A percentile compares a stretch with the other conserved stretches of the same genome.
These are phyloP conservation scores for Cubamyces sp. DNA, from an alignment of 768 basidiomycete genomes.

Conservation along the genomic window DNA sequence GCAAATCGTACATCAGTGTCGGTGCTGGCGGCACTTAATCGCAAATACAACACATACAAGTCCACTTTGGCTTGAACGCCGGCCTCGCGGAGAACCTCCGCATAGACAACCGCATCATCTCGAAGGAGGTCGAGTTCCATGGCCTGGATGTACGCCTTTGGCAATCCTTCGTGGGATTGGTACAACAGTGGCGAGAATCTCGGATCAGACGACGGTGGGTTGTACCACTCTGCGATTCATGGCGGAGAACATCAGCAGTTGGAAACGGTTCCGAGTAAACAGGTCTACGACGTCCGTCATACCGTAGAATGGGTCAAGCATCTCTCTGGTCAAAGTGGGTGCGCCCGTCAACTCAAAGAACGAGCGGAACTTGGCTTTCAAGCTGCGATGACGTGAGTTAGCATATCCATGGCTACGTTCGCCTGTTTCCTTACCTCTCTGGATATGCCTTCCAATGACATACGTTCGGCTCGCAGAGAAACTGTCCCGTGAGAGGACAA, in stretches of 20 bases:
- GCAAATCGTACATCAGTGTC: not conserved
- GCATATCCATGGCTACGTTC: too few species aligned
- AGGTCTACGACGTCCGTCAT: not conserved
- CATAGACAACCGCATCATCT: slow-evolving; percentile 36
- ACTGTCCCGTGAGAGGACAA: slow-evolving; percentile 30
- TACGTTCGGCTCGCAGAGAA: slow-evolving; percentile 30
- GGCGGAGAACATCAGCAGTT: too few species aligned
- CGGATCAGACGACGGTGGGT: slow-evolving; percentile 4
- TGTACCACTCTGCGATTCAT: not conserved
- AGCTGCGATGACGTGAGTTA: slow-evolving; percentile 13
- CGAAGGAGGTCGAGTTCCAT: slow-evolving; percentile 32
- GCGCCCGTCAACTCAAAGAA: slow-evolving; percentile 28
- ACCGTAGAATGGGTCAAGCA: not conserved
- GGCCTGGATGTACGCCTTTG: slow-evolving; percentile 32
- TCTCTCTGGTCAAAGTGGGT: slow-evolving; percentile 11
- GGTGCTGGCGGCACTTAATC: not conserved
- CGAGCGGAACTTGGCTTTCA: slow-evolving; percentile 29
- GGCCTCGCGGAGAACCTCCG: slow-evolving; percentile 29
- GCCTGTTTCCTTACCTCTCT: slow-evolving; percentile 18
- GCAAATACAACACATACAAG: slow-evolving; percentile 21
- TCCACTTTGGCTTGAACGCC: slow-evolving; percentile 31
- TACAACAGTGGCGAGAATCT: not conserved
- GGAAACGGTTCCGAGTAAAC: too few species aligned
- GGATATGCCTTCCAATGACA: slow-evolving; percentile 24
- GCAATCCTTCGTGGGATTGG: slow-evolving; percentile 23